Evolutionary conservation across 176 grass and related monocot species (phyloP), one percentile per base, ranked within the genome.

Genomic region (Poa annua): DNA sequence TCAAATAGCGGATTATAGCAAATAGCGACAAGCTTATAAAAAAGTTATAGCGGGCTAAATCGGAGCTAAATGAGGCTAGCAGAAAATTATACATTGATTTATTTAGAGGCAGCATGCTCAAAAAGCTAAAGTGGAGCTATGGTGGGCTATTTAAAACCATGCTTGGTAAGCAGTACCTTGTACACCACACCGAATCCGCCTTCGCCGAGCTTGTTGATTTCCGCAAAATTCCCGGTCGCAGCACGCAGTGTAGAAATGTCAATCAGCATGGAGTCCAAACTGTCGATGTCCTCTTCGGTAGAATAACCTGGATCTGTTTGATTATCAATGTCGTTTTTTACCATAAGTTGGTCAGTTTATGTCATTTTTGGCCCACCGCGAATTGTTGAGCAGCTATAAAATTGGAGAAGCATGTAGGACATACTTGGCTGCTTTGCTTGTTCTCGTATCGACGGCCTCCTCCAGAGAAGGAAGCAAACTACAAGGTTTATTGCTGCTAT

Each of bases 221-320:
- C 44, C 44, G 44, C 44, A 12, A 47, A 47, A 13, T 47, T 11
- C 3, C 26, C 26, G 2, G 88, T 90, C 0, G 83, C 88, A 11
- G 42, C 42, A 56, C 84, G 79, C 8, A 90, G 7, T 8, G 56
- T 86, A 6, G 88, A 78, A 41, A 90, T 21, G 44, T 83, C 83
- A 10, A 90, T 81, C 74, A 90, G 10, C 61, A 90, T 69, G 0
- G 77, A 90, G 25, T 83, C 62, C 1, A 56, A 22, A 57, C 21
- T 83, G 7, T 90, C 78, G 0, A 11, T 54, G 17, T 78, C 75
- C 53, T 83, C 38, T 35, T 78, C 38, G 0, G 38, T 9, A 8
- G 38, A 35, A 21, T 84, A 56, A 24, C 6, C 26, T 24, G 48
- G 5, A 33, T 56, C 72, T 84, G 62, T 33, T 12, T 1, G 32